phyloP scores from a whole-genome alignment of 768 basidiomycete genomes.

The Suillus fuscotomentosus region DNA sequence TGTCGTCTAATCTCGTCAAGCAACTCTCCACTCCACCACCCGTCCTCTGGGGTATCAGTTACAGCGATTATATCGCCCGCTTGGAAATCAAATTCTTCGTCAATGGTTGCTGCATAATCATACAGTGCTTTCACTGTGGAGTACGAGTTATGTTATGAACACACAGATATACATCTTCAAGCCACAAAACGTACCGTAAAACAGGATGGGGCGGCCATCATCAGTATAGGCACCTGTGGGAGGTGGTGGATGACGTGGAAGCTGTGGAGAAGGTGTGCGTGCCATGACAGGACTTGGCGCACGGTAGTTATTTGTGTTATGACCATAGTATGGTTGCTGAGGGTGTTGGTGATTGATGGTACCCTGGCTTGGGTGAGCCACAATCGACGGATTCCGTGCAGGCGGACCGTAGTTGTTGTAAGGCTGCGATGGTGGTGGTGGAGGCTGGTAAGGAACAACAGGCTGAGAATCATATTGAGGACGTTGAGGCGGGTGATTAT shows the following conservation, averaged over 20 bases:
- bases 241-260: slow-evolving; percentile 35
- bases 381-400: slow-evolving; percentile 9
- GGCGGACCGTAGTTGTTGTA: slow-evolving; percentile 11
- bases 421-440: slow-evolving; percentile 8
- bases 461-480: slow-evolving; percentile 19
- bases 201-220: slow-evolving; percentile 77
- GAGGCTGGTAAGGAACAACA: slow-evolving; percentile 16
- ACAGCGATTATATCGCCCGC: slow-evolving; percentile 95
- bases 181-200: slow-evolving; percentile 68
- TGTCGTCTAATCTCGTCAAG: slow-evolving; percentile 74
- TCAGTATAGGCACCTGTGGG: slow-evolving; percentile 82
- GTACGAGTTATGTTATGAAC: slow-evolving; percentile 1
- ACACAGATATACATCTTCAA: slow-evolving; percentile 6
- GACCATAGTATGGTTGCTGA: slow-evolving; percentile 25
- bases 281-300: slow-evolving; percentile 41
- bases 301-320: slow-evolving; percentile 32
- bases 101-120: slow-evolving; percentile 80
- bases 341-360: slow-evolving; percentile 27
- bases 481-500: slow-evolving; percentile 19
- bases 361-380: slow-evolving; percentile 13
- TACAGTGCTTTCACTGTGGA: slow-evolving; percentile 83
- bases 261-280: slow-evolving; percentile 53
- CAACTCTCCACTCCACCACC: slow-evolving; percentile 95
- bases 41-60: slow-evolving; percentile 90
- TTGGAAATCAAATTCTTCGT: slow-evolving; percentile 97